Conservation (phyloP, 2,329 filamentous ascomycete genomes). For the Magnaporthiopsis incrustans region DNA sequence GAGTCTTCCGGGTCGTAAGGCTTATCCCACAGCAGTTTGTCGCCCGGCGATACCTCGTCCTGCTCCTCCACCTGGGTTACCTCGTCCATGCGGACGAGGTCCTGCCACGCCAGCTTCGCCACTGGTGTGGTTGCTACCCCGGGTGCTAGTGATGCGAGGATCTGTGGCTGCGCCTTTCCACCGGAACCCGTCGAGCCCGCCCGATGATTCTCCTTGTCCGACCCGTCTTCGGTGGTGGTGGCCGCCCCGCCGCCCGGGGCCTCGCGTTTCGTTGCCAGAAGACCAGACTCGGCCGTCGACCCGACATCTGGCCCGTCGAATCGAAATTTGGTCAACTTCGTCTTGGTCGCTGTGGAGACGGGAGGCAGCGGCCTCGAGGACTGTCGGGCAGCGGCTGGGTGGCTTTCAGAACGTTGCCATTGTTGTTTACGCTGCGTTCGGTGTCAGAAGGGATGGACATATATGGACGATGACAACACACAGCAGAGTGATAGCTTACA, state of each 20-base stretch:
- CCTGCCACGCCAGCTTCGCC: constrained; percentile 47
- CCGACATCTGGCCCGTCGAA: constrained; percentile 28
- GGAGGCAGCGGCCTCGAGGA: constrained; percentile 33
- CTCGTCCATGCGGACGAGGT: constrained; percentile 42
- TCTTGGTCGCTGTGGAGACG: constrained; percentile 51
- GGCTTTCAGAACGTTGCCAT: constrained; percentile 48
- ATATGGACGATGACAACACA: neutral
- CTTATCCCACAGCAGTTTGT: constrained; percentile 54
- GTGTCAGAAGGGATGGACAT: constrained; percentile 14
- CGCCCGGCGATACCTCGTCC: constrained; percentile 46
- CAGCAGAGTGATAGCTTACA: neutral
- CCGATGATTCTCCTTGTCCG: constrained; percentile 11
- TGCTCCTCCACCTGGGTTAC: constrained; percentile 31
- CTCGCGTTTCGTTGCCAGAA: constrained; percentile 7
- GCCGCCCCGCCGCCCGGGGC: constrained; percentile 12
- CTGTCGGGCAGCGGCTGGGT: constrained; percentile 32
- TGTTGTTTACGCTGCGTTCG: constrained; percentile 28
- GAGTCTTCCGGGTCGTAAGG: constrained; percentile 33
- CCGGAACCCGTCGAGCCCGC: neutral
- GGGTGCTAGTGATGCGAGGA: constrained; percentile 13
- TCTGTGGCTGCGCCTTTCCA: constrained; percentile 12
- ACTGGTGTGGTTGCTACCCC: constrained; percentile 37
- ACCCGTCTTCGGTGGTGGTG: constrained; percentile 8
- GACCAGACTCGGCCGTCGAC: constrained; percentile 7
- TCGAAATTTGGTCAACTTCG: constrained; percentile 50